Percentiles rank a stretch among this genome's conserved stretches.
Conservation (phyloP, 257 asterid species). For the Sherardia arvensis region DNA sequence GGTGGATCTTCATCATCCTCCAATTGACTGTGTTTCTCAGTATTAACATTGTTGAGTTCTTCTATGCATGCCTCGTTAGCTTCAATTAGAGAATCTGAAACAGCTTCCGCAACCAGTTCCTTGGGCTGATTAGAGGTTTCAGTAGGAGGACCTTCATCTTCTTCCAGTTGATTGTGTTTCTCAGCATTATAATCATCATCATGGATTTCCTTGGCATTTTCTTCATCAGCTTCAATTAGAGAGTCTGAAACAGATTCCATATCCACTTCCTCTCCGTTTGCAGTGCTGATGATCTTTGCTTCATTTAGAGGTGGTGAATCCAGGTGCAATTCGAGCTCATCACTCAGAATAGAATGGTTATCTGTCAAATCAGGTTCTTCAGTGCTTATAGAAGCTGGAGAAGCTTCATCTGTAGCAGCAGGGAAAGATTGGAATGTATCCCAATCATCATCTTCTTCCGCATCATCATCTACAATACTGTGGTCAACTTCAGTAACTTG, state of each 20-base stretch:
- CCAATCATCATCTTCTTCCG: slow-evolving; percentile 77
- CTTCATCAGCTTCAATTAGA: slow-evolving; percentile 20
- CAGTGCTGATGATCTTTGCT: slow-evolving; percentile 14
- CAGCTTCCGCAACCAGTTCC: slow-evolving; percentile 17
- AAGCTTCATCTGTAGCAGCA: slow-evolving; percentile 44
- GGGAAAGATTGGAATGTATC: slow-evolving; percentile 97
- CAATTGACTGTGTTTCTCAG: slow-evolving; percentile 11
- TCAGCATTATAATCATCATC: slow-evolving; percentile 12
- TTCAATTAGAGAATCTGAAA: slow-evolving; percentile 18
- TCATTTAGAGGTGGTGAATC: slow-evolving; percentile 24
- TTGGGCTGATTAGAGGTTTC: slow-evolving; percentile 12
- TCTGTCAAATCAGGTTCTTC: slow-evolving; percentile 12
- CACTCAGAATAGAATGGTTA: slow-evolving; percentile 24
- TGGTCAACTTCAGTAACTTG: slow-evolving; percentile 32
- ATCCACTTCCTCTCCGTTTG: slow-evolving; percentile 24
- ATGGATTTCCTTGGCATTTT: slow-evolving; percentile 14
- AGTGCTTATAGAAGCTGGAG: slow-evolving; percentile 22
- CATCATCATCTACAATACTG: slow-evolving; percentile 16
- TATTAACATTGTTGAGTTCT: slow-evolving; percentile 15
- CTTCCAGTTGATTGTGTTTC: slow-evolving; percentile 13
- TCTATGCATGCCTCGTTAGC: slow-evolving; percentile 8
- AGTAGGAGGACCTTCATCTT: slow-evolving; percentile 12
- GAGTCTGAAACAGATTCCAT: slow-evolving; percentile 9
- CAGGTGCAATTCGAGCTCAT: slow-evolving; percentile 17
- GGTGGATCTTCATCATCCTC: slow-evolving; percentile 13